Conservation (phyloP, 495 filamentous ascomycete genomes). For the Cercophora newfieldiana region DNA sequence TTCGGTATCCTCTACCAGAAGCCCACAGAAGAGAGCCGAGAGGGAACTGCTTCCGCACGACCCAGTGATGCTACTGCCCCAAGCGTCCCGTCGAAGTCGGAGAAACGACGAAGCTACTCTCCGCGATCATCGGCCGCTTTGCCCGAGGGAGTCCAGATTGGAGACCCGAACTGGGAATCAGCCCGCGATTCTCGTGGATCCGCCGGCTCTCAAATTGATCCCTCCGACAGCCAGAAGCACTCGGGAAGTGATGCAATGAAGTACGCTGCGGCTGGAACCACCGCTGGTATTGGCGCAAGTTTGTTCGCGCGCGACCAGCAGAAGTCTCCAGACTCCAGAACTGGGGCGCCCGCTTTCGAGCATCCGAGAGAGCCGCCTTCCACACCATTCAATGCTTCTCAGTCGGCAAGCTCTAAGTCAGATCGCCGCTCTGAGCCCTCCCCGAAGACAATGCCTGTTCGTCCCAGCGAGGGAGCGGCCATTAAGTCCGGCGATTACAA, state of each 20-base stretch:
- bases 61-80: neutral
- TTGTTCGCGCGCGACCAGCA: slow-evolving; percentile 10
- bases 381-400: slow-evolving; percentile 2
- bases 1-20: slow-evolving; percentile 2
- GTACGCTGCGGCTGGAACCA: slow-evolving; percentile 11
- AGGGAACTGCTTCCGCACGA: neutral
- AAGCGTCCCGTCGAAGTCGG: neutral
- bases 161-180: neutral
- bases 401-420: neutral
- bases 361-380: slow-evolving; percentile 27
- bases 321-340: neutral
- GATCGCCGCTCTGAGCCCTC: neutral
- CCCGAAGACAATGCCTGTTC: neutral
- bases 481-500: slow-evolving; percentile 22
- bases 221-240: neutral
- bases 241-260: neutral
- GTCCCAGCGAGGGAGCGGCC: slow-evolving; percentile 1
- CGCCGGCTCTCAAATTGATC: neutral
- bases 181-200: neutral
- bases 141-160: neutral
- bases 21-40: neutral
- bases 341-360: slow-evolving; percentile 19
- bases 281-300: slow-evolving; percentile 19
- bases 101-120: slow-evolving; percentile 5
- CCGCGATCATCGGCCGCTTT: neutral